Conservation (phyloP, 352 stramenopile species). For the Pythium sp. region DNA sequence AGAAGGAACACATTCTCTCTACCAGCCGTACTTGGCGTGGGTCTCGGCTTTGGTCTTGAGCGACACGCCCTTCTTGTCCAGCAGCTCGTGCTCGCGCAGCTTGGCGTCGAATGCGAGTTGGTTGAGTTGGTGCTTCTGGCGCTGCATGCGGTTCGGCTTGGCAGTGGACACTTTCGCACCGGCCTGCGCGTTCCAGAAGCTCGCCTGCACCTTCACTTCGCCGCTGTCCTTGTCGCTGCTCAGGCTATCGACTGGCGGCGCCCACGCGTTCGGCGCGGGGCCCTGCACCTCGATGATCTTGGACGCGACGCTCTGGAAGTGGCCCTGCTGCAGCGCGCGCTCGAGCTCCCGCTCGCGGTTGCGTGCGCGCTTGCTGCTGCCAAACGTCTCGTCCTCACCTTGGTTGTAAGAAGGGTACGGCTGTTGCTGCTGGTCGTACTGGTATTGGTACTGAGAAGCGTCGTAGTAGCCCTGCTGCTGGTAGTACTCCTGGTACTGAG, state of each 20-base stretch:
- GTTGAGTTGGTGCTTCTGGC: conserved; percentile 82
- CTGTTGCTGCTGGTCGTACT: conserved; percentile 40
- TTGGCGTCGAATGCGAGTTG: conserved; percentile 81
- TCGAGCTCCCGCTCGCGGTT: conserved; percentile 70
- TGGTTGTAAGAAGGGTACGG: conserved; percentile 30
- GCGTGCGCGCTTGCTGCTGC: conserved; percentile 48
- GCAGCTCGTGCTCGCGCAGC: conserved; percentile 62
- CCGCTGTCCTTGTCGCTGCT: conserved; percentile 19
- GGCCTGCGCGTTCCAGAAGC: conserved; percentile 65
- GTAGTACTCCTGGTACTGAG: conserved; percentile 16
- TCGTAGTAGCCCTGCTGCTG: conserved; percentile 19
- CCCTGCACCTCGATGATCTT: conserved; percentile 70
- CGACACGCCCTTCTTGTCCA: conserved; percentile 55
- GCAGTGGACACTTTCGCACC: conserved; percentile 46
- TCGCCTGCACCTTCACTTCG: conserved; percentile 62
- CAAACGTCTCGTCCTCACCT: conserved; percentile 32
- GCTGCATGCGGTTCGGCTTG: conserved; percentile 71
- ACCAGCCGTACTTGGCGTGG: conserved; percentile 83
- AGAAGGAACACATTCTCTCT: conserved; percentile 8
- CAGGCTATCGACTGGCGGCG: conserved; percentile 35
- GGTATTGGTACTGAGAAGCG: conserved; percentile 32
- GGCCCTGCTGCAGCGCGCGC: conserved; percentile 59
- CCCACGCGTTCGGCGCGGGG: conserved; percentile 45
- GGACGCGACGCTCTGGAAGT: conserved; percentile 54
- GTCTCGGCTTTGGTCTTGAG: conserved; percentile 79